Conservation (phyloP, 169 alveolate species). For the Cystoisospora suis region DNA sequence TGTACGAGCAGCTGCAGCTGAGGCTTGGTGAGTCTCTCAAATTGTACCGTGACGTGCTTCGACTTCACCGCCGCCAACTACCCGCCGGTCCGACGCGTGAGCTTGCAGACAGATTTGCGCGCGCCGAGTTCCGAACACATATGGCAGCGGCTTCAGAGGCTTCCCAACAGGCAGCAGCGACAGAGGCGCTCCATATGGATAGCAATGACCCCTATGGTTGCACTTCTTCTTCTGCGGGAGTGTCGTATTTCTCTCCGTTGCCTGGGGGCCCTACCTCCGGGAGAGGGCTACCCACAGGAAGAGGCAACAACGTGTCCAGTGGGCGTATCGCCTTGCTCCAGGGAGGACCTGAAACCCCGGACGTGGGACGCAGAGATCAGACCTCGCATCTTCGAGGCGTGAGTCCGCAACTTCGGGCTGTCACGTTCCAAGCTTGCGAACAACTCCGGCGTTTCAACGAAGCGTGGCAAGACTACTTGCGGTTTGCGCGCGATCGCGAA, state of each 20-base stretch:
- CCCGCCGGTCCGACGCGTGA: background rate
- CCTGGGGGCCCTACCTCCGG: too few species aligned
- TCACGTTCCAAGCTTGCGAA: background rate
- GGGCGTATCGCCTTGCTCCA: background rate
- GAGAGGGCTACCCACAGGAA: too few species aligned
- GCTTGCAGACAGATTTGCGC: background rate
- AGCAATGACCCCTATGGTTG: background rate
- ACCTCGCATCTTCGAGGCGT: background rate
- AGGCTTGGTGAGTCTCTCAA: background rate
- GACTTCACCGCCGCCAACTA: background rate
- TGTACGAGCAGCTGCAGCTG: background rate
- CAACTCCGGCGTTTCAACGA: constrained; percentile 3
- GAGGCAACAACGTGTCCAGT: background rate
- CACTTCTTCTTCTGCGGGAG: too few species aligned
- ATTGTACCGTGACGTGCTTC: background rate
- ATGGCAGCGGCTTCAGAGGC: constrained; percentile 35
- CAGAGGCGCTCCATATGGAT: background rate
- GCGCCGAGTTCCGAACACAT: constrained; percentile 23
- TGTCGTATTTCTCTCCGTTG: too few species aligned
- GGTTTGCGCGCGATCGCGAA: background rate
- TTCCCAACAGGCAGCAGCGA: background rate
- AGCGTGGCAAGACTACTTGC: constrained; percentile 37
- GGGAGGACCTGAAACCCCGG: background rate
- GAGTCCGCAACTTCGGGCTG: background rate
- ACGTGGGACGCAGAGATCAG: background rate